phyloP scores from a whole-genome alignment of 805 yeast species.

The Monosporozyma servazzii region DNA sequence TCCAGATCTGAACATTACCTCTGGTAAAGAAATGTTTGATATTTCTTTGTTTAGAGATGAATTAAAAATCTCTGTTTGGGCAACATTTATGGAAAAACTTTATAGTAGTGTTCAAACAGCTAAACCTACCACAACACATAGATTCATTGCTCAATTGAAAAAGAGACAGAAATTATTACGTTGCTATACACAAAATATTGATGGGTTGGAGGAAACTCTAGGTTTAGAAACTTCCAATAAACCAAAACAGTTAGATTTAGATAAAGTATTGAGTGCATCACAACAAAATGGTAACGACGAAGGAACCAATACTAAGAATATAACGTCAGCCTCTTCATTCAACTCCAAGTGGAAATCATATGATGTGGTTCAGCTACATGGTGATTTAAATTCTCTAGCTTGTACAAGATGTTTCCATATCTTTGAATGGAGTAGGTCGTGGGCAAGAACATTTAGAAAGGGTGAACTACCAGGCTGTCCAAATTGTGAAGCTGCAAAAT shows the following conservation, averaged over 20 bases:
- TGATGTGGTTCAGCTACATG: slow-evolving; percentile 86
- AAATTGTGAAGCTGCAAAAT: slow-evolving; percentile 48
- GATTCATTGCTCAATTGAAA: slow-evolving; percentile 51
- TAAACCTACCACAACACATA: slow-evolving; percentile 75
- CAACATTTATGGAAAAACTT: slow-evolving; percentile 79
- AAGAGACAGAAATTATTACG: slow-evolving; percentile 60
- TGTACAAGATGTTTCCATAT: slow-evolving; percentile 63
- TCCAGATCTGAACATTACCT: slow-evolving; percentile 46
- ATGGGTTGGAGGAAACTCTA: slow-evolving; percentile 65
- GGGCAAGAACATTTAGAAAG: slow-evolving; percentile 37
- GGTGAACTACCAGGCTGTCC: slow-evolving; percentile 77
- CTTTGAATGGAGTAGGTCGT: slow-evolving; percentile 53
- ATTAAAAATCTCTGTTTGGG: slow-evolving; percentile 60
- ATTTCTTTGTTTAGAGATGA: slow-evolving; percentile 67
- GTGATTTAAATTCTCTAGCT: slow-evolving; percentile 65
- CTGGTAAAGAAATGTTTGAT: slow-evolving; percentile 89
- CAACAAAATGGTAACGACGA: background rate
- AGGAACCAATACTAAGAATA: background rate
- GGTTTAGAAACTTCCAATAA: slow-evolving; percentile 54
- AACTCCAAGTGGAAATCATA: slow-evolving; percentile 45
- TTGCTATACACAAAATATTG: slow-evolving; percentile 93
- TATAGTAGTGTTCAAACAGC: slow-evolving; percentile 58
- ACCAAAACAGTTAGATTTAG: background rate
- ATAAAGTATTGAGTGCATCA: background rate
- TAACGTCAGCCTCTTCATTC: slow-evolving; percentile 10